Percentiles rank a stretch among this genome's conserved stretches.
phyloP scores from a whole-genome alignment of 2,329 filamentous ascomycete species.

The Fusarium liriodendri region DNA sequence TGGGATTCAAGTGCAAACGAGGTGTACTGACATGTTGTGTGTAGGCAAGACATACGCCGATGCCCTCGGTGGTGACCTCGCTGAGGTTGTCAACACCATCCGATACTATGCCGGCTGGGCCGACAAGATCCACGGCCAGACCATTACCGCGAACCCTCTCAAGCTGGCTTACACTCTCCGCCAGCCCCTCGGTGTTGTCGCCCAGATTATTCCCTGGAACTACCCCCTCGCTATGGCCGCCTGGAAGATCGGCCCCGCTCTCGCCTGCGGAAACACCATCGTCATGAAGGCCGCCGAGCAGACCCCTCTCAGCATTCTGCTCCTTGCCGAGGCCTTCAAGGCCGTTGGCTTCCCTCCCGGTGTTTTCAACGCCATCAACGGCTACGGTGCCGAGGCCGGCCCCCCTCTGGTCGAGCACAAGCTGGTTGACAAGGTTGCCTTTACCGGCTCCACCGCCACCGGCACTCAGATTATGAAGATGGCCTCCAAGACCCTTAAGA shows the following conservation, averaged over 20 bases:
- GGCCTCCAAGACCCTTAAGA: conserved; percentile 70
- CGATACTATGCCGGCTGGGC: conserved; percentile 75
- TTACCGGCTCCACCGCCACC: conserved; percentile 79
- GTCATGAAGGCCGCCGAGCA: conserved; percentile 81
- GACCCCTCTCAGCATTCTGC: conserved; percentile 76
- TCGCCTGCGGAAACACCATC: conserved; percentile 77
- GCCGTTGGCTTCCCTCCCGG: conserved; percentile 81
- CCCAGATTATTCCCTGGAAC: conserved; percentile 89
- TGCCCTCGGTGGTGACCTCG: conserved; percentile 70
- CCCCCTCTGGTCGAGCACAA: conserved; percentile 67
- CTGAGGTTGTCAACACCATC: conserved; percentile 50
- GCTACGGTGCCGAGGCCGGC: conserved; percentile 80
- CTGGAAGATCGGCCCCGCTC: conserved; percentile 82
- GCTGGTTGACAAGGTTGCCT: conserved; percentile 80
- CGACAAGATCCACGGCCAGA: conserved; percentile 87
- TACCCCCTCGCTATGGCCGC: conserved; percentile 81
- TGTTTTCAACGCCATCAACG: conserved; percentile 79
- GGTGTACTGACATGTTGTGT: neutral
- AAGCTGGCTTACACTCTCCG: conserved; percentile 82
- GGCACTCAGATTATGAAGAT: conserved; percentile 82
- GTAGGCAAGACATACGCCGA: conserved; percentile 71
- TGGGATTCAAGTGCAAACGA: conserved; percentile 52
- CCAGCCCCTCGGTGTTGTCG: conserved; percentile 73
- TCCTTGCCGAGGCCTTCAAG: conserved; percentile 72
- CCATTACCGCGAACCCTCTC: conserved; percentile 77